Conservation (phyloP, 2,329 filamentous ascomycete species). For the Pseudogymnoascus sp. region DNA sequence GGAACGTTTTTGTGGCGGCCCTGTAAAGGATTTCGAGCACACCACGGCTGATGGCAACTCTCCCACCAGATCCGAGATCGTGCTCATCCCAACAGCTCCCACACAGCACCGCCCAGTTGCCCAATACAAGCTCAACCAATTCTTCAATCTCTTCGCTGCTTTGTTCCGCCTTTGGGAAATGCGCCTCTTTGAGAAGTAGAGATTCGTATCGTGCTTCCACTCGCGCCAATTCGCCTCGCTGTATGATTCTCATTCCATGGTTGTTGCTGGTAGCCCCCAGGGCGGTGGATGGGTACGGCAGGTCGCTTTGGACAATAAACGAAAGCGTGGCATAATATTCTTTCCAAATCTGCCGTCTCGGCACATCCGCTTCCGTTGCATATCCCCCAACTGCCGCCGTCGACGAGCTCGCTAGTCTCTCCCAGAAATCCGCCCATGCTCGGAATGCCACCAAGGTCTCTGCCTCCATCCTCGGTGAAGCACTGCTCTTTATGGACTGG, state of each 20-base stretch:
- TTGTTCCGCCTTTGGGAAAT: constrained; percentile 78
- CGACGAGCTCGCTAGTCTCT: constrained; percentile 34
- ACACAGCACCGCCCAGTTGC: constrained; percentile 78
- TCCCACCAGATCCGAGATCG: constrained; percentile 75
- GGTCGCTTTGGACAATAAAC: constrained; percentile 58
- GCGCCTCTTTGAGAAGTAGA: constrained; percentile 67
- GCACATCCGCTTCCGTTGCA: constrained; percentile 51
- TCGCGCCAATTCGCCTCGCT: constrained; percentile 69
- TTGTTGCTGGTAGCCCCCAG: constrained; percentile 36
- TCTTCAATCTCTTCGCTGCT: constrained; percentile 70
- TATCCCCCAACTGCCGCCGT: constrained; percentile 44
- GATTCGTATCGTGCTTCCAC: constrained; percentile 75
- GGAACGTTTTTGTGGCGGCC: constrained; percentile 86
- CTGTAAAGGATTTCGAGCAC: constrained; percentile 85
- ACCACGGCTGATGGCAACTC: constrained; percentile 63
- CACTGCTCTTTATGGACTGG: constrained; percentile 45
- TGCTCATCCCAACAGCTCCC: constrained; percentile 72
- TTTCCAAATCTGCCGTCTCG: constrained; percentile 67
- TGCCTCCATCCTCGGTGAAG: constrained; percentile 42
- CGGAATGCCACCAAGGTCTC: constrained; percentile 51
- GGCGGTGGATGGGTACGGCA: constrained; percentile 48
- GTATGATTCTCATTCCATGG: constrained; percentile 50
- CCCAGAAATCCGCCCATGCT: constrained; percentile 65
- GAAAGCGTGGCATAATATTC: constrained; percentile 79
- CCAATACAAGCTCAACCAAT: constrained; percentile 71